phyloP scores from a whole-genome alignment of 2,329 filamentous ascomycete genomes.

The Nemania bipapillata region DNA sequence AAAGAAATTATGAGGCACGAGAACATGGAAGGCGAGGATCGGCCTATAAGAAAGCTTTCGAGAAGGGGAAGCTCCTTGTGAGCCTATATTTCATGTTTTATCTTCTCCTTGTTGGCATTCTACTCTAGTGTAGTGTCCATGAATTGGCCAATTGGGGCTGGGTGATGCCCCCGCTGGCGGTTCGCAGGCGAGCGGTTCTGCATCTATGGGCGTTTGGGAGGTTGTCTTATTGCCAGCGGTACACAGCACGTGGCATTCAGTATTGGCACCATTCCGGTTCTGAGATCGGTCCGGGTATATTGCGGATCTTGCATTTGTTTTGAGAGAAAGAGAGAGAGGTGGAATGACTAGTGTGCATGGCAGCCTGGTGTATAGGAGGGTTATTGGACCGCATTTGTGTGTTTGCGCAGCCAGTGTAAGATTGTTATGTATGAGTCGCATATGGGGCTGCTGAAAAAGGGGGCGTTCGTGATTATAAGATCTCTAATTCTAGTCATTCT shows the following conservation, averaged over 20 bases:
- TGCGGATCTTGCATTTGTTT: constrained; percentile 7
- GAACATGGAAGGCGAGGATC: constrained; percentile 49
- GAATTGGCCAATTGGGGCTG: background rate
- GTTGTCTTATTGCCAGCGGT: constrained; percentile 18
- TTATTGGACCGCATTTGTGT: background rate
- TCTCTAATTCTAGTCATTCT: background rate
- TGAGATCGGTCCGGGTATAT: background rate
- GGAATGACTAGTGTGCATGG: constrained; percentile 3
- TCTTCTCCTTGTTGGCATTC: background rate
- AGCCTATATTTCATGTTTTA: constrained; percentile 19
- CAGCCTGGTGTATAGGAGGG: background rate
- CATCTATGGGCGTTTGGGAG: constrained; percentile 34
- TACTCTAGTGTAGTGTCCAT: background rate
- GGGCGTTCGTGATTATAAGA: constrained; percentile 9
- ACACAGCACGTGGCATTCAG: constrained; percentile 29
- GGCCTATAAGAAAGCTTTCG: constrained; percentile 48
- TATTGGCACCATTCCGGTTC: constrained; percentile 15
- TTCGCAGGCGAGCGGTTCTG: constrained; percentile 14
- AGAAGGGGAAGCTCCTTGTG: constrained; percentile 59
- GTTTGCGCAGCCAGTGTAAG: constrained; percentile 23
- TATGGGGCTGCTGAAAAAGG: constrained; percentile 3
- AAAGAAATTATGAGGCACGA: constrained; percentile 58
- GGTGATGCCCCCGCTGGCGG: background rate
- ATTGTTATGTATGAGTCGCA: constrained; percentile 27
- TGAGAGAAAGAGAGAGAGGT: background rate